A percentile compares a stretch with the other conserved stretches of the same genome.
These are phyloP conservation scores for Mediolabrus comicus DNA, from an alignment of 108 stramenopile species.

Conservation along the genomic window DNA sequence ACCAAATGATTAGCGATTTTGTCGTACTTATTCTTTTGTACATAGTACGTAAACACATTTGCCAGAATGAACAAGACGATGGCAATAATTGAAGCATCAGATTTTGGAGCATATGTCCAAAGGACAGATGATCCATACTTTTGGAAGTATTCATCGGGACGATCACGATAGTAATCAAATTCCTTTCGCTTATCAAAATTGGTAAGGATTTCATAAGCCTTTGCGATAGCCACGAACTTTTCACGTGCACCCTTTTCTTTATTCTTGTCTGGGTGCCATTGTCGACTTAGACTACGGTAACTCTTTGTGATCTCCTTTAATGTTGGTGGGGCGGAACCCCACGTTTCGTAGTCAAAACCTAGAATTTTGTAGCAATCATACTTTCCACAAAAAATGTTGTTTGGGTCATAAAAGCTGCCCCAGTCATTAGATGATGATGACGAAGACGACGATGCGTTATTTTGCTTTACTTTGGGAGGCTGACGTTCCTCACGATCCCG, in stretches of 20 bases:
- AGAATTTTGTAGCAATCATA: conserved; percentile 89
- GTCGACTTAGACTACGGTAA: conserved; percentile 66
- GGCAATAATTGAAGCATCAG: conserved; percentile 66
- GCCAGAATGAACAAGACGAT: conserved; percentile 56
- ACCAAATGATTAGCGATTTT: conserved; percentile 72
- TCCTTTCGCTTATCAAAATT: conserved; percentile 64
- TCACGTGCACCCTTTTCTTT: conserved; percentile 77
- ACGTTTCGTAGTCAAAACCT: conserved; percentile 84
- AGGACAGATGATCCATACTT: conserved; percentile 77
- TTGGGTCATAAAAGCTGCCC: conserved; percentile 86
- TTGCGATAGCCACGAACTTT: conserved; percentile 82
- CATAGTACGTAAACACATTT: conserved; percentile 63
- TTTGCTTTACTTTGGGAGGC: neutral
- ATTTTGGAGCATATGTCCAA: conserved; percentile 80
- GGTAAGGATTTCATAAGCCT: conserved; percentile 83
- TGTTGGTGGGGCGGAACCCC: conserved; percentile 55
- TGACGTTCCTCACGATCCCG: neutral
- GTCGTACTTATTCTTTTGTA: conserved; percentile 76
- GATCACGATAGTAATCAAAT: conserved; percentile 79
- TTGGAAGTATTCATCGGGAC: conserved; percentile 77
- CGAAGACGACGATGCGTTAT: neutral
- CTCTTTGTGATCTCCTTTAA: conserved; percentile 76
- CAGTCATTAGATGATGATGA: conserved; percentile 50
- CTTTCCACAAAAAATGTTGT: conserved; percentile 81
- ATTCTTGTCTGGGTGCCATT: conserved; percentile 89